Percentiles rank a stretch among this genome's conserved stretches.
phyloP scores from a whole-genome alignment of 139 green algal species.

The Chlamydomonas sp. region DNA sequence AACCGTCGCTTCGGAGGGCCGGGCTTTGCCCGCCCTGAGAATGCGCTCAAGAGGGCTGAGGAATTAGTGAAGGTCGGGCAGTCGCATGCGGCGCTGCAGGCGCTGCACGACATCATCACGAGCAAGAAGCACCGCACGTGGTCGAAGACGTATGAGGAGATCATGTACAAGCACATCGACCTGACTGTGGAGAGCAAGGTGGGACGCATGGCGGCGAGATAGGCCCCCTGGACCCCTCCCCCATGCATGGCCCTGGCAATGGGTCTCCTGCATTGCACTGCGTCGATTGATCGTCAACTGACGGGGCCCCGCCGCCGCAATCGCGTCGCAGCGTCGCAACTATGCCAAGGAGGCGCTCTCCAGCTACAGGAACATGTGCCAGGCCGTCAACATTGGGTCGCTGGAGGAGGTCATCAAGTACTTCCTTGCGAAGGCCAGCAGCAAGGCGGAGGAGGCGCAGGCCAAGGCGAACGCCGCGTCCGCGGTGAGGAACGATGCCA shows the following conservation, averaged over 20 bases:
- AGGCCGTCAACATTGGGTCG: conserved; percentile 89
- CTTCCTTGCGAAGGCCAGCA: conserved; percentile 85
- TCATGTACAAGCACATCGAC: conserved; percentile 97
- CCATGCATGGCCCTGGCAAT: too few relatives aligned
- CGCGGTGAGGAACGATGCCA: too few relatives aligned
- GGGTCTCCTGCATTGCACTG: too few relatives aligned
- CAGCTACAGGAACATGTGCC: conserved; percentile 97
- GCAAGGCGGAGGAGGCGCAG: conserved; percentile 85
- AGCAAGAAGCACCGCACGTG: conserved; percentile 93
- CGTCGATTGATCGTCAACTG: too few relatives aligned
- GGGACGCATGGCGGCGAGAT: too few relatives aligned
- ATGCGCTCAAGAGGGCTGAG: conserved; percentile 94
- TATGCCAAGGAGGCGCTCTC: conserved; percentile 97
- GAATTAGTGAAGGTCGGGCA: conserved; percentile 92
- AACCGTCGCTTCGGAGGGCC: too few relatives aligned
- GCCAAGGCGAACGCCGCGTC: too few relatives aligned
- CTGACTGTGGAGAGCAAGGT: conserved; percentile 87
- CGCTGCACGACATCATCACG: conserved; percentile 93
- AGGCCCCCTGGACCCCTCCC: too few relatives aligned
- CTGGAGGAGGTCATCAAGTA: conserved; percentile 98
- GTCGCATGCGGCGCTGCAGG: conserved; percentile 71
- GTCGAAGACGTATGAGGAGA: conserved; percentile 84
- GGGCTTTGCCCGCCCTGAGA: conserved; percentile 87
- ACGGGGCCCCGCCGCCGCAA: too few relatives aligned
- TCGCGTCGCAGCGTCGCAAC: too few relatives aligned